A percentile compares a stretch with the other conserved stretches of the same genome.
Conservation (phyloP, 2,329 filamentous ascomycete species). For the Sporothrix luriei region DNA sequence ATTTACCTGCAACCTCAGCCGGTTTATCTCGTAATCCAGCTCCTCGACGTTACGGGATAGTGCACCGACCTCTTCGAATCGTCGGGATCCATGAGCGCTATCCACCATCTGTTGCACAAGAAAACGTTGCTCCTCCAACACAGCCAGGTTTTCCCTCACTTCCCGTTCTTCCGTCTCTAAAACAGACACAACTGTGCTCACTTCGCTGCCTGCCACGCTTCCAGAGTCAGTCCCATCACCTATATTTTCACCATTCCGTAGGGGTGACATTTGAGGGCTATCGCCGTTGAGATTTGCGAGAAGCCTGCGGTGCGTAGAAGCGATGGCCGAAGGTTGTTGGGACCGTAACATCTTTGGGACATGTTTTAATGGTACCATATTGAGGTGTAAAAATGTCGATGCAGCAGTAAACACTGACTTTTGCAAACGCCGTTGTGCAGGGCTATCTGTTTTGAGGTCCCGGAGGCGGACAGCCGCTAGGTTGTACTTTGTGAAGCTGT, state of each 20-base stretch:
- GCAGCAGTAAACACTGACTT: constrained; percentile 81
- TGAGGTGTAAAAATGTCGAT: constrained; percentile 79
- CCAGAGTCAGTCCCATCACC: constrained; percentile 52
- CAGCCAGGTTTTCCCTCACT: constrained; percentile 74
- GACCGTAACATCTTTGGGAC: constrained; percentile 66
- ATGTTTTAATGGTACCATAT: constrained; percentile 85
- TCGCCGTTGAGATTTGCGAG: constrained; percentile 38
- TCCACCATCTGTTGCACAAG: constrained; percentile 85
- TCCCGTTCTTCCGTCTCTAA: constrained; percentile 84
- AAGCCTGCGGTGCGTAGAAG: constrained; percentile 39
- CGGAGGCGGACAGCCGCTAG: constrained; percentile 77
- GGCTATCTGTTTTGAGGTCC: constrained; percentile 72
- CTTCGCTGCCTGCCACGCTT: constrained; percentile 53
- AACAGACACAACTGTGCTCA: constrained; percentile 57
- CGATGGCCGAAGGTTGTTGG: constrained; percentile 42
- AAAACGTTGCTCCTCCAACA: constrained; percentile 89
- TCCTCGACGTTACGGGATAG: constrained; percentile 80
- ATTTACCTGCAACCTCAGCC: constrained; percentile 64
- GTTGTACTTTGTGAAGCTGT: constrained; percentile 88
- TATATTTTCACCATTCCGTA: constrained; percentile 53
- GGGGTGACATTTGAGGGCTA: constrained; percentile 42
- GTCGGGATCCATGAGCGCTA: constrained; percentile 71
- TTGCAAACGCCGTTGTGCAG: constrained; percentile 74
- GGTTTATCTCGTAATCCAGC: constrained; percentile 74
- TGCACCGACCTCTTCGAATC: constrained; percentile 84